Base-by-base conservation (phyloP, 495 filamentous ascomycete genomes). In the Polyplosphaeria fusca region DNA sequence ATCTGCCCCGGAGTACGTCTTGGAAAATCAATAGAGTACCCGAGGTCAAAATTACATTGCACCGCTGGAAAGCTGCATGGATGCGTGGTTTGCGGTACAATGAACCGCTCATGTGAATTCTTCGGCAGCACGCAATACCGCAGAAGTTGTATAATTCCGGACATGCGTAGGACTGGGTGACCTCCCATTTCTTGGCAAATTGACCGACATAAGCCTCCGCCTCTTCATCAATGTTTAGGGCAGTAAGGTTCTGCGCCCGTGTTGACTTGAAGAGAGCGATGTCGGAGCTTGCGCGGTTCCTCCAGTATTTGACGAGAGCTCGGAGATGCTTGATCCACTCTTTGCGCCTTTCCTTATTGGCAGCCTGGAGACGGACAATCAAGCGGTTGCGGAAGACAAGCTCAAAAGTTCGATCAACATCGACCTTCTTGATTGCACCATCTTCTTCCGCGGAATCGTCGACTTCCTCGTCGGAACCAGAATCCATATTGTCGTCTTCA, bases 111-210 rank as follows among this genome's bases (percentile, higher is more conserved):
- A 86, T 56, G 46, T 68, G 64, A 51, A 89, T 84, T 16, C 82
- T 71, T 35, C 86, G 80, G 58, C 86, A 89, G 27, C 77, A 79
- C 12, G 81, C 75, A 16, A 88, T 73, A 9, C 78, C 75, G 67
- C 86, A 89, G 68, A 88, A 78, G 61, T 89, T 85, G 69, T 87
- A 87, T 18, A 89, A 65, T 37, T 81, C 72, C 12, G 85, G 79
- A 2, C 80, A 86, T 19, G 86, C 84, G 52, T 78, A 76, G 1
- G 84, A 79, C 53, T 82, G 75, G 23, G 76, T 81, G 24, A 89
- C 84, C 65, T 89, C 86, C 86, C 86, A 89, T 57, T 88, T 88
- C 40, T 74, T 70, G 0, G 82, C 85, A 62, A 82, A 86, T 60
- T 86, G 84, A 11, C 86, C 86, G 18, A 89, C 66, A 27, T 78